phyloP scores from a whole-genome alignment of 2,329 filamentous ascomycete species.

The Purpureocillium lavendulum region DNA sequence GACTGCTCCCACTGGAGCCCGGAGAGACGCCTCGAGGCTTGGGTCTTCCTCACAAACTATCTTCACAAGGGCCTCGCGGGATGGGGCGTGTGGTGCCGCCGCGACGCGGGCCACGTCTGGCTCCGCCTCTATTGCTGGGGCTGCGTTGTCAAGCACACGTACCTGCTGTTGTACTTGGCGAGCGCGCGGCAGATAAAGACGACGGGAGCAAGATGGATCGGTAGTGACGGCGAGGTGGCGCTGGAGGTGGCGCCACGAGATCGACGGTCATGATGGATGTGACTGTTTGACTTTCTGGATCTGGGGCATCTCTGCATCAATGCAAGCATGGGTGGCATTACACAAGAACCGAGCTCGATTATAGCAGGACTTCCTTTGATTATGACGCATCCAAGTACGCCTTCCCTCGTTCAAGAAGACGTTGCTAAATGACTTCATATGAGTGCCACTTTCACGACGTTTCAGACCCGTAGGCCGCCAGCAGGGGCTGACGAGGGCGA shows the following conservation, averaged over 20 bases:
- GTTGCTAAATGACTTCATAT: too few species aligned
- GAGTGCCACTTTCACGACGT: too few species aligned
- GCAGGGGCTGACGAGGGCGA: too few species aligned
- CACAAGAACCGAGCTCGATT: too few species aligned
- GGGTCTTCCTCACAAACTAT: conserved; percentile 53
- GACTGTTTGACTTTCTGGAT: too few species aligned
- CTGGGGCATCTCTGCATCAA: too few species aligned
- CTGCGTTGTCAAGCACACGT: conserved; percentile 61
- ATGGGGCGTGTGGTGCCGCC: conserved; percentile 57
- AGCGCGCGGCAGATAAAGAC: conserved; percentile 54
- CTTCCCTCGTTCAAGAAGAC: too few species aligned
- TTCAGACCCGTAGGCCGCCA: too few species aligned
- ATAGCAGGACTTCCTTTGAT: too few species aligned
- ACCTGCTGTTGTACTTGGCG: conserved; percentile 65
- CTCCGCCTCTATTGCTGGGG: conserved; percentile 75
- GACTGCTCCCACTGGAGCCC: conserved; percentile 46
- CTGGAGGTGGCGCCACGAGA: conserved; percentile 25
- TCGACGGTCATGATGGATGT: conserved; percentile 8
- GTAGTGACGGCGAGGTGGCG: conserved; percentile 47
- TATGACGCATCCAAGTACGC: too few species aligned
- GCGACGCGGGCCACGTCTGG: conserved; percentile 28
- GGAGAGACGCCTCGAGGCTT: conserved; percentile 42
- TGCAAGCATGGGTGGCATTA: too few species aligned
- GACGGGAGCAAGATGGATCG: conserved; percentile 57
- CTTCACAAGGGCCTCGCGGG: conserved; percentile 52